Conservation (phyloP, 2,329 filamentous ascomycete species). For the Cercospora brassicicola region DNA sequence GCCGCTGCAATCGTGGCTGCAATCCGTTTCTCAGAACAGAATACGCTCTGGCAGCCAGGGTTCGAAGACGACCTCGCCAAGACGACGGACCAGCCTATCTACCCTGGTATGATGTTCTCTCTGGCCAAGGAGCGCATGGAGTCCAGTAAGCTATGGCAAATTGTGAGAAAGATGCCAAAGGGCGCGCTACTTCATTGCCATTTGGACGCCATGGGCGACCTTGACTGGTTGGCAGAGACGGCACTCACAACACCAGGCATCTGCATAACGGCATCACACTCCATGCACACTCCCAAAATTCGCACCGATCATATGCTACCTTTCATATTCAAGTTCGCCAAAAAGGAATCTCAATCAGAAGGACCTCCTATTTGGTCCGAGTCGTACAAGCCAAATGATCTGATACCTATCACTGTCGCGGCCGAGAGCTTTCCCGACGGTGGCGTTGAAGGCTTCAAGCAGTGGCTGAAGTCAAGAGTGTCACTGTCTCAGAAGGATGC, state of each 20-base stretch:
- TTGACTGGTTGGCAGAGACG: constrained; percentile 73
- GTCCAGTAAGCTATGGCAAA: constrained; percentile 78
- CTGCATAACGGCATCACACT: constrained; percentile 62
- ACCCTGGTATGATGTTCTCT: constrained; percentile 91
- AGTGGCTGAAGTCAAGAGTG: constrained; percentile 73
- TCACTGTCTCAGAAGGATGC: constrained; percentile 72
- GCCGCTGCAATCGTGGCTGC: constrained; percentile 77
- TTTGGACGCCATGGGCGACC: constrained; percentile 86
- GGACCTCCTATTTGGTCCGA: constrained; percentile 59
- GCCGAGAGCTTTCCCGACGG: constrained; percentile 74
- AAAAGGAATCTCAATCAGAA: constrained; percentile 44
- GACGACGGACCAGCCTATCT: constrained; percentile 63
- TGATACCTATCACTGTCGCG: constrained; percentile 60
- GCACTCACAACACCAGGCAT: constrained; percentile 72
- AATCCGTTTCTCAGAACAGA: constrained; percentile 75
- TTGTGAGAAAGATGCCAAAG: constrained; percentile 84
- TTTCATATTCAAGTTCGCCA: constrained; percentile 61
- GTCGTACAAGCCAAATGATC: constrained; percentile 60
- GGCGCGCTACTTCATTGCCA: constrained; percentile 84
- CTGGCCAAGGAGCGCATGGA: constrained; percentile 85
- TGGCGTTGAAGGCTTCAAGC: constrained; percentile 69
- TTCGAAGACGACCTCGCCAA: constrained; percentile 70
- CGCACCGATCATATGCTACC: constrained; percentile 51
- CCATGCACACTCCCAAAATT: constrained; percentile 57
- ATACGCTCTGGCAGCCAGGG: constrained; percentile 71